Evolutionary conservation across 2,329 filamentous ascomycete genomes (phyloP).

Genomic region (Fusarium ramigenum): DNA sequence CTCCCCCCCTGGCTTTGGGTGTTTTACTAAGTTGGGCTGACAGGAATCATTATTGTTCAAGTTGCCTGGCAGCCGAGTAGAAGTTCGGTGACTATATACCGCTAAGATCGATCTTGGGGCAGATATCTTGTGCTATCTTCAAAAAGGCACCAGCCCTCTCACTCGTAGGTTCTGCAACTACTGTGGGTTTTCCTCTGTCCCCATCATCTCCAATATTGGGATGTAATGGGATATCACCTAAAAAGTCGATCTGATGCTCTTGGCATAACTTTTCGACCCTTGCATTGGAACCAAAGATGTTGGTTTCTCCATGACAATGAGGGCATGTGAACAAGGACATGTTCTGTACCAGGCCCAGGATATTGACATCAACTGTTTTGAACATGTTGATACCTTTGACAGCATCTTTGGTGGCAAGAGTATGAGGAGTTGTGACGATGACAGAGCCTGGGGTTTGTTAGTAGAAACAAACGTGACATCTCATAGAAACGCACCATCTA

Average conservation of each 20-base stretch:
- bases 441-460: slow-evolving; percentile 67
- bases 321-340: slow-evolving; percentile 89
- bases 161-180: slow-evolving; percentile 85
- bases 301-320: slow-evolving; percentile 76
- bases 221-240: slow-evolving; percentile 91
- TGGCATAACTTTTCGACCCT: slow-evolving; percentile 75
- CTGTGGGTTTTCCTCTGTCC: slow-evolving; percentile 86
- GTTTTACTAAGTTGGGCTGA: slow-evolving; percentile 31
- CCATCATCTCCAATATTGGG: slow-evolving; percentile 87
- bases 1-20: slow-evolving; percentile 8
- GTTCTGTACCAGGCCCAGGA: slow-evolving; percentile 90
- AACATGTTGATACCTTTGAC: slow-evolving; percentile 95
- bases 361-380: slow-evolving; percentile 80
- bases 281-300: slow-evolving; percentile 76
- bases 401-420: slow-evolving; percentile 90
- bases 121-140: slow-evolving; percentile 69
- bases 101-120: slow-evolving; percentile 53
- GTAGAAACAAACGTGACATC: background rate
- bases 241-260: slow-evolving; percentile 77
- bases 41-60: slow-evolving; percentile 16
- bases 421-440: slow-evolving; percentile 93
- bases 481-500: slow-evolving; percentile 70
- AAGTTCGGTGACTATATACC: slow-evolving; percentile 1
- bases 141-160: slow-evolving; percentile 77
- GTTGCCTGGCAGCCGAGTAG: background rate